These are phyloP conservation scores for Leccinellum luteum DNA, from an alignment of 768 basidiomycete genomes.

Conservation along the genomic window DNA sequence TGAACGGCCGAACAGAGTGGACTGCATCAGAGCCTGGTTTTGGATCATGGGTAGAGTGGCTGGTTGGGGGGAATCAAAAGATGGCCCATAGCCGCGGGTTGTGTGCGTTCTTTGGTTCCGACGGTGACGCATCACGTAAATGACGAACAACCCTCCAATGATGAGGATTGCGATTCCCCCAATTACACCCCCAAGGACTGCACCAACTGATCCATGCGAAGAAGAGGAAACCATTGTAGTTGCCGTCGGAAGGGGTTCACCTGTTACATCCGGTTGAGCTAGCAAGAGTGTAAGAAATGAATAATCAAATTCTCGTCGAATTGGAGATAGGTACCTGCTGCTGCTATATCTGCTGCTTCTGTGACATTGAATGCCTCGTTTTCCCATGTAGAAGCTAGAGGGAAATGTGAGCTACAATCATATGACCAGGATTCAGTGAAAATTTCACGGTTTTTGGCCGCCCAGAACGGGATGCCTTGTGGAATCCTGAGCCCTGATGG, in stretches of 20 bases:
- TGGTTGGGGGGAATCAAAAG: background rate
- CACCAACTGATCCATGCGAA: conserved; percentile 9
- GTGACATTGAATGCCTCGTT: conserved; percentile 13
- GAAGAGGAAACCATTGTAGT: conserved; percentile 5
- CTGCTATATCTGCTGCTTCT: conserved; percentile 7
- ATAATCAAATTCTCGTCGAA: background rate
- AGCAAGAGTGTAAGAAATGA: background rate
- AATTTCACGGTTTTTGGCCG: conserved; percentile 22
- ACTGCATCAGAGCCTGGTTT: background rate
- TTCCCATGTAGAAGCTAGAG: conserved; percentile 19
- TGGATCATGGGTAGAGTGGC: background rate
- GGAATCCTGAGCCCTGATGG: conserved; percentile 13
- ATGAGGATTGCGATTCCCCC: conserved; percentile 15
- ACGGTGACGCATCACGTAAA: conserved; percentile 10
- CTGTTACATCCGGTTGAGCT: conserved; percentile 18
- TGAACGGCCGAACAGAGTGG: background rate
- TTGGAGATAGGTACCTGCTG: conserved; percentile 7
- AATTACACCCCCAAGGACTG: conserved; percentile 24
- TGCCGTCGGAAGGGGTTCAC: conserved; percentile 12
- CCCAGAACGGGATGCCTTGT: conserved; percentile 23
- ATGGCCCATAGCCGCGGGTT: background rate
- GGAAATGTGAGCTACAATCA: background rate
- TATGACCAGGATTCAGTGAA: background rate
- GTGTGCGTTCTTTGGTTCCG: conserved; percentile 3
- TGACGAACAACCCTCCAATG: conserved; percentile 11